A percentile compares a stretch with the other conserved stretches of the same genome.
phyloP scores from a whole-genome alignment of 106 monocot genomes.

The Cymbidium sinense region DNA sequence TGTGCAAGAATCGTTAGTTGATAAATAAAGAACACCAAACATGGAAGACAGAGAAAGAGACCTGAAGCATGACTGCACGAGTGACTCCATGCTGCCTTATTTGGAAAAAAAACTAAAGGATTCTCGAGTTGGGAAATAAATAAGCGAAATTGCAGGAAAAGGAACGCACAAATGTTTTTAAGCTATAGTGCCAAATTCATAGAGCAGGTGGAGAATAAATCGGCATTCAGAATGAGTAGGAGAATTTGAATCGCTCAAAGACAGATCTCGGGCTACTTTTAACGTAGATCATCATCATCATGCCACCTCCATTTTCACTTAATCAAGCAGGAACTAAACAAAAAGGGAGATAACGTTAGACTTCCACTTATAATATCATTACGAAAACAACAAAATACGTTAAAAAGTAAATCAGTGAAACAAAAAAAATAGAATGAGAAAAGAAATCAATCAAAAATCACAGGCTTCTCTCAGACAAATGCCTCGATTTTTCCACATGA shows the following conservation, averaged over 20 bases:
- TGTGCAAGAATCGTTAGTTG: too few relatives aligned
- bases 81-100: too few relatives aligned
- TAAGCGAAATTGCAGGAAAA: too few relatives aligned
- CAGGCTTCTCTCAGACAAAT: conserved; percentile 14
- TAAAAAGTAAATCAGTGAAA: too few relatives aligned
- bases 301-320: neutral
- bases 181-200: neutral
- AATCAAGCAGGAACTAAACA: neutral
- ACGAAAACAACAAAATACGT: neutral
- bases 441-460: neutral
- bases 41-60: too few relatives aligned
- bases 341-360: neutral
- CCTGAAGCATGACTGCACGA: too few relatives aligned
- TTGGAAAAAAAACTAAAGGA: too few relatives aligned
- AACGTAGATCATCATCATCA: conserved; percentile 7
- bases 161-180: too few relatives aligned
- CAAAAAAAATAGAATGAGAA: neutral
- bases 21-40: too few relatives aligned
- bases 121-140: too few relatives aligned
- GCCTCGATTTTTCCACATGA: conserved; percentile 18
- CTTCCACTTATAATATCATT: too few relatives aligned
- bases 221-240: conserved; percentile 16
- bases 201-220: neutral
- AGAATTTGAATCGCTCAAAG: conserved; percentile 10
- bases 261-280: conserved; percentile 10